These are phyloP conservation scores for Monilinia laxa DNA, from an alignment of 2,329 filamentous ascomycete species.

Conservation along the genomic window DNA sequence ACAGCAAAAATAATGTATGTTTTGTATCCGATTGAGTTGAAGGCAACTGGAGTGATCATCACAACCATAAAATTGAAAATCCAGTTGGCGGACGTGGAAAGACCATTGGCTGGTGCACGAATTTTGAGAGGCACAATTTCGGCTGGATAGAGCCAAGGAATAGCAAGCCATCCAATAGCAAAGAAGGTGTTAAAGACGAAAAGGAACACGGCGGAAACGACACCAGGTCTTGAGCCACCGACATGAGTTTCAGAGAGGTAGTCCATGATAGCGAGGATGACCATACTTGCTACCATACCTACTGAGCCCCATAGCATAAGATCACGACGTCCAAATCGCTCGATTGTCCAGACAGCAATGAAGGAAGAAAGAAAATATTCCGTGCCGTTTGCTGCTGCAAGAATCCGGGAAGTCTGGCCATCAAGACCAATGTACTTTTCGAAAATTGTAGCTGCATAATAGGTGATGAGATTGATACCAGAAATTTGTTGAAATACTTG, in stretches of 20 bases:
- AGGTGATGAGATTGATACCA: slow-evolving; percentile 47
- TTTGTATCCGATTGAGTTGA: slow-evolving; percentile 55
- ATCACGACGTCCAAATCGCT: slow-evolving; percentile 62
- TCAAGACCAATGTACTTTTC: slow-evolving; percentile 49
- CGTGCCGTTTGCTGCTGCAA: slow-evolving; percentile 51
- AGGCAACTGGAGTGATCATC: slow-evolving; percentile 42
- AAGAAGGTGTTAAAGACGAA: slow-evolving; percentile 56
- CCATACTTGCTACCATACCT: slow-evolving; percentile 61
- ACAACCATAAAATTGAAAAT: slow-evolving; percentile 53
- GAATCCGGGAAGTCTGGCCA: slow-evolving; percentile 51
- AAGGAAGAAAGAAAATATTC: slow-evolving; percentile 19
- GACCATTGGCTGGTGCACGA: slow-evolving; percentile 57
- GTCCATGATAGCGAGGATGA: slow-evolving; percentile 47
- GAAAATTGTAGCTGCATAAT: slow-evolving; percentile 52
- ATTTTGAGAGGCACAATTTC: slow-evolving; percentile 55
- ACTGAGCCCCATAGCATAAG: slow-evolving; percentile 70
- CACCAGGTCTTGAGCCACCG: slow-evolving; percentile 16
- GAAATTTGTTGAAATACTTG: slow-evolving; percentile 54
- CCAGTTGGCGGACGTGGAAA: slow-evolving; percentile 45
- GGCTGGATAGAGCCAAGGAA: slow-evolving; percentile 52
- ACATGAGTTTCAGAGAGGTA: slow-evolving; percentile 41
- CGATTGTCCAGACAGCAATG: slow-evolving; percentile 46
- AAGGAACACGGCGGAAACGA: slow-evolving; percentile 39
- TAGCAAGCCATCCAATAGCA: slow-evolving; percentile 49
- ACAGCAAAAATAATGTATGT: slow-evolving; percentile 58